Percentiles rank a stretch among this genome's conserved stretches.
phyloP scores from a whole-genome alignment of 768 basidiomycete species.

The Boletus rubescentipes region DNA sequence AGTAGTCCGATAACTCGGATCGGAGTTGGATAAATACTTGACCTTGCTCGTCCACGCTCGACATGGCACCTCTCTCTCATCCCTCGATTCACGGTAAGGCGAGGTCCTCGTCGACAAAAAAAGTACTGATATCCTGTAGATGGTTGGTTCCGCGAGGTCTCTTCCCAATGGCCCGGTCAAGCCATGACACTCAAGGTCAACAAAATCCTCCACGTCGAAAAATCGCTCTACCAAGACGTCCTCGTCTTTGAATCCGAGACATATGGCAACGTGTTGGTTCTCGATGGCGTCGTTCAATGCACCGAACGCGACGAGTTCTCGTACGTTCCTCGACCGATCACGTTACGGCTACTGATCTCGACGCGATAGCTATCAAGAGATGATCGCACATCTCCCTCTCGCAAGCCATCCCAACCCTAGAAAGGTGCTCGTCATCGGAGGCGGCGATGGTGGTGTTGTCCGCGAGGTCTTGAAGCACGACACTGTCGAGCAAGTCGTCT shows the following conservation, averaged over 20 bases:
- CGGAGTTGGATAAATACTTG: no score
- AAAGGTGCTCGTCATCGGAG: conserved; percentile 95
- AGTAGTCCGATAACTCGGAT: no score
- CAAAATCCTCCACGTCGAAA: conserved; percentile 92
- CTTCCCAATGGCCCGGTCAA: conserved; percentile 95
- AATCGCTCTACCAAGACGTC: conserved; percentile 93
- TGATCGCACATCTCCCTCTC: conserved; percentile 98
- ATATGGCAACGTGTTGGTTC: conserved; percentile 93
- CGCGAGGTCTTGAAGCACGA: conserved; percentile 96
- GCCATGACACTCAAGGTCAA: conserved; percentile 97
- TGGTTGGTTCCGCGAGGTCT: conserved; percentile 96
- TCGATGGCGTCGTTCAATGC: conserved; percentile 95
- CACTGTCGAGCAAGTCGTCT: conserved; percentile 85
- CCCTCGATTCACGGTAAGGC: conserved; percentile 51
- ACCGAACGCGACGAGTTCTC: conserved; percentile 99
- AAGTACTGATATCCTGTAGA: conserved; percentile 41
- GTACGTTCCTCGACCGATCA: conserved; percentile 46
- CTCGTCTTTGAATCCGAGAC: conserved; percentile 96
- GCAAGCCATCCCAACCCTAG: conserved; percentile 95
- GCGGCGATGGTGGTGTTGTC: conserved; percentile 97
- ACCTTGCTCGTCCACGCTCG: no score
- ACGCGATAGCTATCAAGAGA: conserved; percentile 86
- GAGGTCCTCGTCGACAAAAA: conserved; percentile 4
- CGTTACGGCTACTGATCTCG: background rate
- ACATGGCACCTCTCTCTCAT: conserved; percentile 54